Evolutionary conservation across 257 asterid genomes (phyloP).

Genomic region (Paulownia fortunei): DNA sequence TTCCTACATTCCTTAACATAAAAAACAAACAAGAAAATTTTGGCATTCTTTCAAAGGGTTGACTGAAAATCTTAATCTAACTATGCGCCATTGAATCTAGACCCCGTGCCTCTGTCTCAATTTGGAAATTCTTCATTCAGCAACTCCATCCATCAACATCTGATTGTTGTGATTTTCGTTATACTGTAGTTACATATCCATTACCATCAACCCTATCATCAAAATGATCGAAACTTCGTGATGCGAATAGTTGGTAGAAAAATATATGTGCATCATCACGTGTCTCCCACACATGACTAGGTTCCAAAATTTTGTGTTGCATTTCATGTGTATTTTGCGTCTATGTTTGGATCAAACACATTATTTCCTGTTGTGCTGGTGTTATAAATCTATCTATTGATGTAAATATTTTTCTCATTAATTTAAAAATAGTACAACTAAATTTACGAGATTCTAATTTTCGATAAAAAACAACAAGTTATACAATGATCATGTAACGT

Average conservation of each 20-base stretch:
- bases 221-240: neutral
- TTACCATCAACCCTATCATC: constrained; percentile 9
- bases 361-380: too few relatives aligned
- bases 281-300: neutral
- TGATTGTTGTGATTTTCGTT: neutral
- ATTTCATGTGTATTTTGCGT: neutral
- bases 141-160: constrained; percentile 10
- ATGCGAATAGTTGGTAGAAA: neutral
- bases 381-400: too few relatives aligned
- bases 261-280: neutral
- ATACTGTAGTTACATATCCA: constrained; percentile 19
- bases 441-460: too few relatives aligned
- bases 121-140: neutral
- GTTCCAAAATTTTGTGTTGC: neutral
- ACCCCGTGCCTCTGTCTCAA: constrained; percentile 3
- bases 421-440: too few relatives aligned
- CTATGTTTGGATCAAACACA: too few relatives aligned
- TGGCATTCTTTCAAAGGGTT: constrained; percentile 12
- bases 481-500: too few relatives aligned
- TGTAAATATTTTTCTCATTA: too few relatives aligned
- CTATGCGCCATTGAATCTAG: constrained; percentile 34
- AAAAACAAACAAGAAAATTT: neutral
- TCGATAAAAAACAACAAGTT: too few relatives aligned
- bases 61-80: constrained; percentile 7
- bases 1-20: neutral